These are phyloP conservation scores for Phytophthora sojae DNA, from an alignment of 352 stramenopile species.

Conservation along the genomic window DNA sequence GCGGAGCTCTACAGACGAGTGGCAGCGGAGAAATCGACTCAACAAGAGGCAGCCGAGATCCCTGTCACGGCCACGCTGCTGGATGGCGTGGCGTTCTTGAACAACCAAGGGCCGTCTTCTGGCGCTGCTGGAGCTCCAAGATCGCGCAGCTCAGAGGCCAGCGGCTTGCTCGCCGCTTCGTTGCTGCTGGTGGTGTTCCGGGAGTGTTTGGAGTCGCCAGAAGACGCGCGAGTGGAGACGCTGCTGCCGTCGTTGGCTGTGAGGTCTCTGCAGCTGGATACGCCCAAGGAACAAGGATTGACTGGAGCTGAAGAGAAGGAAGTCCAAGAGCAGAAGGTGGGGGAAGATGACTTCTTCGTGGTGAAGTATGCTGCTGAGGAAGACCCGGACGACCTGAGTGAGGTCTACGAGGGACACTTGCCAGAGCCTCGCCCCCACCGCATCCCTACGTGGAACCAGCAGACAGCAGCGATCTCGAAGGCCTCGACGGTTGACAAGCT, in stretches of 20 bases:
- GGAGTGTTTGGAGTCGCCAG: slow-evolving; percentile 37
- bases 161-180: slow-evolving; percentile 48
- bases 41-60: slow-evolving; percentile 12
- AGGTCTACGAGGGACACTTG: slow-evolving; percentile 63
- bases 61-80: slow-evolving; percentile 52
- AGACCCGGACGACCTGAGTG: slow-evolving; percentile 67
- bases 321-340: background rate
- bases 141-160: slow-evolving; percentile 41
- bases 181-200: slow-evolving; percentile 55
- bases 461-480: background rate
- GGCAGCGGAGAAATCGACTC: slow-evolving; percentile 16
- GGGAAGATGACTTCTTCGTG: slow-evolving; percentile 23
- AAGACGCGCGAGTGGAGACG: slow-evolving; percentile 20
- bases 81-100: slow-evolving; percentile 57
- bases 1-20: slow-evolving; percentile 51
- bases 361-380: slow-evolving; percentile 59
- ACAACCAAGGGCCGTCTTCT: slow-evolving; percentile 29
- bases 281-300: background rate
- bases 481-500: slow-evolving; percentile 38
- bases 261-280: slow-evolving; percentile 1
- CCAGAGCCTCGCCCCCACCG: slow-evolving; percentile 3
- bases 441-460: slow-evolving; percentile 8
- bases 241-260: slow-evolving; percentile 36
- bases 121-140: slow-evolving; percentile 9
- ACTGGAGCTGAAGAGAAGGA: background rate